A percentile compares a stretch with the other conserved stretches of the same genome.
Conservation (phyloP, 2,329 filamentous ascomycete species). For the Cucurbitaria berberidis region DNA sequence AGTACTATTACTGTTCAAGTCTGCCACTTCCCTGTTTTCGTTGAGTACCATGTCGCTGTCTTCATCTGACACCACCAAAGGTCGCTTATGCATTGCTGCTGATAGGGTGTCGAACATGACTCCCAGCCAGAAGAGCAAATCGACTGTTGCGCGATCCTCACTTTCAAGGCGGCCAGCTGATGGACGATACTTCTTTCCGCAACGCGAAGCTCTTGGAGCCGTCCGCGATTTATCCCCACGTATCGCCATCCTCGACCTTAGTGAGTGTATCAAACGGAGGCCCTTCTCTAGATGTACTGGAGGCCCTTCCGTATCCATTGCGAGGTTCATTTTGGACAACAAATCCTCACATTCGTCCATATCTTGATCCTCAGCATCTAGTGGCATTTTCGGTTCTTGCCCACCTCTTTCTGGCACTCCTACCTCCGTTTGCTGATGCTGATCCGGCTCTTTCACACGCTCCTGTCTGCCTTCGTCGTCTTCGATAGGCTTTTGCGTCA, state of each 20-base stretch:
- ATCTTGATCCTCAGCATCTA: conserved; percentile 15
- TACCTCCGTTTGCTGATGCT: background rate
- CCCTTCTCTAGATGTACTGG: conserved; percentile 51
- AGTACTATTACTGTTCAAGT: background rate
- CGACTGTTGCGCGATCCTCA: conserved; percentile 55
- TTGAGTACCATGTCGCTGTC: conserved; percentile 49
- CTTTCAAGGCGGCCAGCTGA: conserved; percentile 25
- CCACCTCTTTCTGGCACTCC: background rate
- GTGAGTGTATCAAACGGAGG: conserved; percentile 49
- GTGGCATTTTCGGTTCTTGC: background rate
- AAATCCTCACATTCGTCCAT: conserved; percentile 37
- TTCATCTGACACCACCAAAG: conserved; percentile 54
- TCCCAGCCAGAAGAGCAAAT: conserved; percentile 64
- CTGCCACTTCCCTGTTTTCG: background rate
- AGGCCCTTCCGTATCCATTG: conserved; percentile 44
- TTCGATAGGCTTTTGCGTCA: conserved; percentile 51
- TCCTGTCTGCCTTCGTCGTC: conserved; percentile 3
- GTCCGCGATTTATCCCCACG: conserved; percentile 12
- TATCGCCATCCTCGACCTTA: conserved; percentile 40
- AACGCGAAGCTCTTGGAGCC: conserved; percentile 9
- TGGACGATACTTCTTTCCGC: conserved; percentile 13
- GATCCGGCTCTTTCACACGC: background rate
- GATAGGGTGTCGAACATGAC: conserved; percentile 66
- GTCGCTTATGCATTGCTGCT: conserved; percentile 59
- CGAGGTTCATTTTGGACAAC: conserved; percentile 39